A percentile compares a stretch with the other conserved stretches of the same genome.
phyloP scores from a whole-genome alignment of 2,329 filamentous ascomycete genomes.

The Talaromyces atroroseus region DNA sequence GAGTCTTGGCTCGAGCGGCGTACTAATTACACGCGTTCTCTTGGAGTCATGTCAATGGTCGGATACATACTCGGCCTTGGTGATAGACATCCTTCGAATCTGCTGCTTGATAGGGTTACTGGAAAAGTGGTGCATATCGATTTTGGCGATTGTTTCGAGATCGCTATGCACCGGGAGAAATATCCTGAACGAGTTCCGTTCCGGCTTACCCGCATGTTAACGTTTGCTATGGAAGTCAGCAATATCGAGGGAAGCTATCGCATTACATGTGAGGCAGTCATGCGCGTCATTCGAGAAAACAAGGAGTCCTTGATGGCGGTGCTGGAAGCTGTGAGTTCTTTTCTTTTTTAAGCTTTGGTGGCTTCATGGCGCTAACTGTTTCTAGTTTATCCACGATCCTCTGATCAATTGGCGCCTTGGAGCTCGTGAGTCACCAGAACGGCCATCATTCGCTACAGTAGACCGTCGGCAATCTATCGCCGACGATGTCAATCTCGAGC shows the following conservation, averaged over 20 bases:
- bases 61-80: conserved; percentile 96
- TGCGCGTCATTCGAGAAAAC: conserved; percentile 92
- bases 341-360: neutral
- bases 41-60: conserved; percentile 99
- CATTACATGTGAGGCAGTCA: conserved; percentile 96
- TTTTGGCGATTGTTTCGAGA: conserved; percentile 98
- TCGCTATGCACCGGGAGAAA: conserved; percentile 99
- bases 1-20: conserved; percentile 96
- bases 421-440: conserved; percentile 55
- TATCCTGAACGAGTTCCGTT: conserved; percentile 97
- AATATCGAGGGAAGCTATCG: conserved; percentile 99
- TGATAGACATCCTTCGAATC: conserved; percentile 93
- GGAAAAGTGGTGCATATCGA: conserved; percentile 98
- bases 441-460: conserved; percentile 52
- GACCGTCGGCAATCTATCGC: conserved; percentile 58
- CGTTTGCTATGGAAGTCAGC: conserved; percentile 99
- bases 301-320: conserved; percentile 99
- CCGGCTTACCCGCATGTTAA: conserved; percentile 96
- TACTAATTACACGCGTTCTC: conserved; percentile 96
- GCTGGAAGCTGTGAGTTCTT: conserved; percentile 79
- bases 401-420: conserved; percentile 91
- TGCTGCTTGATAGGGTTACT: conserved; percentile 93
- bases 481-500: conserved; percentile 41
- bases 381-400: conserved; percentile 96
- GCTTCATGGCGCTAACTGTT: conserved; percentile 10